These are phyloP conservation scores for Pyrenophora seminiperda DNA, from an alignment of 2,329 filamentous ascomycete genomes.

Conservation along the genomic window DNA sequence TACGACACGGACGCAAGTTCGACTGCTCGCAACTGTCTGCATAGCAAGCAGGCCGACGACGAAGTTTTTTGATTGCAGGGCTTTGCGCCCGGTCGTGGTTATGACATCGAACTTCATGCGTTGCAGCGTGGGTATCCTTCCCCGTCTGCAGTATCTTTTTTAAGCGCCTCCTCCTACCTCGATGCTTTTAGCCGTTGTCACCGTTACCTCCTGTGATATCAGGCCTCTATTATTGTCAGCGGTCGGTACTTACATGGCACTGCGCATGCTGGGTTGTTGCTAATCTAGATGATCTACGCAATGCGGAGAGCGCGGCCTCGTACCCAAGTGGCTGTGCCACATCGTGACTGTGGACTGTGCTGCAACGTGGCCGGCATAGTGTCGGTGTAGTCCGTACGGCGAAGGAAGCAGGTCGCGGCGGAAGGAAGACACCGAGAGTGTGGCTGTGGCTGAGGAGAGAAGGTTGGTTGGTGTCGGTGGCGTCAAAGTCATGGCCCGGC, in stretches of 20 bases:
- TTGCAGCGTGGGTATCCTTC: conserved; percentile 17
- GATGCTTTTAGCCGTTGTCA: conserved; percentile 14
- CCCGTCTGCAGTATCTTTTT: conserved; percentile 27
- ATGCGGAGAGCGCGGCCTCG: conserved; percentile 15
- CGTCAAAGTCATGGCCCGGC: conserved; percentile 5
- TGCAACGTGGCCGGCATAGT: conserved; percentile 22
- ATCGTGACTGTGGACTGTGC: conserved; percentile 25
- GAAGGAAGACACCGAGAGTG: conserved; percentile 14
- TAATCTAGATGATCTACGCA: conserved; percentile 8
- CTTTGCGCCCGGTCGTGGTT: conserved; percentile 13
- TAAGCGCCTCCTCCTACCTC: conserved; percentile 16
- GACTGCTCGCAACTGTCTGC: conserved; percentile 5
- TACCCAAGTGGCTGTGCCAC: conserved; percentile 24
- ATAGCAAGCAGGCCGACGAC: not conserved
- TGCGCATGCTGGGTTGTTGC: not conserved
- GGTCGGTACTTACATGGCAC: conserved; percentile 1
- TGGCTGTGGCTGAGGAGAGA: conserved; percentile 10
- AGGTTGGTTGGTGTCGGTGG: conserved; percentile 4
- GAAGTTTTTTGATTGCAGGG: conserved; percentile 22
- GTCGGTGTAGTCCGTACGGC: conserved; percentile 11
- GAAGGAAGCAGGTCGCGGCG: conserved; percentile 4
- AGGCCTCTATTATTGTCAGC: conserved; percentile 12
- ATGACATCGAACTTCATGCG: conserved; percentile 24
- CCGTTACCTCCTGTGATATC: conserved; percentile 2
- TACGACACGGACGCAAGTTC: conserved; percentile 22